Conservation (phyloP, 1,284 basidiomycete genomes). For the Irpex rosettiformis region DNA sequence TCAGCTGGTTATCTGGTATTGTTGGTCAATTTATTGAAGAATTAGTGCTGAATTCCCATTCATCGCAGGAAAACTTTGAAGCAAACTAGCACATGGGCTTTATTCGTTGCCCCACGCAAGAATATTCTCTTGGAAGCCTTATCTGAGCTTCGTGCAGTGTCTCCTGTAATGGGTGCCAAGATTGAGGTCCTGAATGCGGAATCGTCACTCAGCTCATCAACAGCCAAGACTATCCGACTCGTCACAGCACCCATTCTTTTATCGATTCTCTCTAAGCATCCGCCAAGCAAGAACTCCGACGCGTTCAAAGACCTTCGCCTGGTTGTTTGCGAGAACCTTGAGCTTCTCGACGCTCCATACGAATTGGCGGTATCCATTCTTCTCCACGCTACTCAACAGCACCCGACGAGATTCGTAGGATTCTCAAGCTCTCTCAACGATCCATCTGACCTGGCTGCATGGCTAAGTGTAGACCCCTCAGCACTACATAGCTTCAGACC, state of each 20-base stretch:
- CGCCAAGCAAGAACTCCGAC: conserved; percentile 17
- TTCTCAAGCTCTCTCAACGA: conserved; percentile 81
- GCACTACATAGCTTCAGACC: conserved; percentile 81
- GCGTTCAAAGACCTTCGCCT: conserved; percentile 49
- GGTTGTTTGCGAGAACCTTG: conserved; percentile 83
- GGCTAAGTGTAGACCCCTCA: conserved; percentile 73
- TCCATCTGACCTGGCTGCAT: conserved; percentile 74
- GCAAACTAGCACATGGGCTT: conserved; percentile 39
- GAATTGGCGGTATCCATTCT: conserved; percentile 80
- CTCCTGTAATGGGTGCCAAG: conserved; percentile 36
- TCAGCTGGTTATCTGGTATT: conserved; percentile 66
- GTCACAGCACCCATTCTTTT: conserved; percentile 50
- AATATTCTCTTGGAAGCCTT: conserved; percentile 46
- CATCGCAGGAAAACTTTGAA: conserved; percentile 40
- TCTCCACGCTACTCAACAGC: conserved; percentile 55
- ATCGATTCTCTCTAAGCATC: conserved; percentile 32
- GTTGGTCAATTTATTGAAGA: conserved; percentile 3
- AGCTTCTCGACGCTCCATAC: conserved; percentile 80
- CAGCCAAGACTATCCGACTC: conserved; percentile 48
- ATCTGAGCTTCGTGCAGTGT: conserved; percentile 44
- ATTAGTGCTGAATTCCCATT: background rate
- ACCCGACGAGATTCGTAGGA: conserved; percentile 74
- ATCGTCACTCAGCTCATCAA: conserved; percentile 31
- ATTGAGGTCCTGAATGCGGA: conserved; percentile 38
- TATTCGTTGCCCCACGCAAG: conserved; percentile 54